phyloP scores from a whole-genome alignment of 768 basidiomycete genomes.

The Tulasnella sp. region DNA sequence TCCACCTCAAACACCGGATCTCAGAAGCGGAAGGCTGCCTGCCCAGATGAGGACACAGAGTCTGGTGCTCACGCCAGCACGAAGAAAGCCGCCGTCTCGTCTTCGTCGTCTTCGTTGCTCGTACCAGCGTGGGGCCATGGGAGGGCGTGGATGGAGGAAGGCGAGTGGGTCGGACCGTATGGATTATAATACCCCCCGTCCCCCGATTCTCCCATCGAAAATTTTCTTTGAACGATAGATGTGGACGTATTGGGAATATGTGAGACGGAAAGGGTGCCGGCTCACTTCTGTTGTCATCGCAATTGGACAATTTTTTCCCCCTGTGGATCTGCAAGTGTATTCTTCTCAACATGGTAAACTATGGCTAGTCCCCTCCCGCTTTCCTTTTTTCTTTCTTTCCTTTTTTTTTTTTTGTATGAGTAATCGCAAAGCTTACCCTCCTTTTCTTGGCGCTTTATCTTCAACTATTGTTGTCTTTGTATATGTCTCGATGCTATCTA shows the following conservation, averaged over 20 bases:
- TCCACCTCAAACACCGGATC: background rate
- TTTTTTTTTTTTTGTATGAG: background rate
- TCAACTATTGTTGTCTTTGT: background rate
- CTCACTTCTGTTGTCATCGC: background rate
- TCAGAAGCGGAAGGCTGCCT: no score
- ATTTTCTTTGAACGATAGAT: background rate
- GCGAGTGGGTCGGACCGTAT: slow-evolving; percentile 17
- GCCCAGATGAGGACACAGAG: no score
- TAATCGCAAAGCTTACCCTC: no score
- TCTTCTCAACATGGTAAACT: no score
- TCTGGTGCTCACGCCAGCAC: slow-evolving; percentile 5
- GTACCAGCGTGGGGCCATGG: background rate
- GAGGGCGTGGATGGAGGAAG: slow-evolving; percentile 15
- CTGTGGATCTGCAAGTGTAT: background rate
- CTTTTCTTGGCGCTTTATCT: no score
- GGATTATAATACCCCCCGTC: background rate
- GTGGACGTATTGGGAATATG: background rate
- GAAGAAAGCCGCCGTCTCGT: slow-evolving; percentile 1
- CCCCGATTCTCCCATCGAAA: background rate
- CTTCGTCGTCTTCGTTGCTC: background rate
- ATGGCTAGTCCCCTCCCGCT: background rate
- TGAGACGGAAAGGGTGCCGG: background rate
- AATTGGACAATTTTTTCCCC: background rate
- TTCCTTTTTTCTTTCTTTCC: background rate
- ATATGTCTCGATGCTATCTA: no score